Evolutionary conservation across 805 yeast species (phyloP), one percentile per base, ranked within the genome.

Genomic region (Hemisphaericaspora nanyangensis): DNA sequence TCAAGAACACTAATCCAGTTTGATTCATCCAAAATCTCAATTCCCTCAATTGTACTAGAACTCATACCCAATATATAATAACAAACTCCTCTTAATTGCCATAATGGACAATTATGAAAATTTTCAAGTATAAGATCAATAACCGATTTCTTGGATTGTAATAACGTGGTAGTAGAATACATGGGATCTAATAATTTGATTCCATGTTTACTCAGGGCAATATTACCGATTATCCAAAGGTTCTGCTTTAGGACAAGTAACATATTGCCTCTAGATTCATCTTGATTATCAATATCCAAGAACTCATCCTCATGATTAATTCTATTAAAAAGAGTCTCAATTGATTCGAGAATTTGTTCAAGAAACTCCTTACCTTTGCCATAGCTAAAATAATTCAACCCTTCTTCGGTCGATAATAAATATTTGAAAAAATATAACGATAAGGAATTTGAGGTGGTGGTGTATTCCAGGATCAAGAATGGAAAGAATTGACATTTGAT

Each of bases 191-290:
- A 45, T 7, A 68, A 45, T 38, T 64, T 69, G 17, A 84, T 79
- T 0, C 97, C 97, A 37, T 72, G 63, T 7, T 74, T 74, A 1
- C 88, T 76, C 1, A 89, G 76, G 2, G 90, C 90, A 22, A 90
- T 79, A 50, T 82, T 80, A 0, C 96, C 97, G 25, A 87, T 69
- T 1, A 95, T 81, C 97, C 97, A 91, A 26, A 91, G 51, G 25
- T 83, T 77, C 8, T 90, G 85, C 53, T 86, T 87, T 18, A 91
- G 58, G 4, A 18, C n/a, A 17, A 31, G 37, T 7, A 53, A 15
- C 7, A 65, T 25, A 15, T 67, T 43, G 15, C 61, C 60, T 6
- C 69, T 68, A 5, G 63, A 63, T 16, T 63, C 70, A 6, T 54
- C 55, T 17, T 40, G 38, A 7, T 45, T 42, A 7, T 51, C 50